Evolutionary conservation across 2,329 filamentous ascomycete species (phyloP), one percentile per base, ranked within the genome.

Genomic region (Alternaria ventricosa): DNA sequence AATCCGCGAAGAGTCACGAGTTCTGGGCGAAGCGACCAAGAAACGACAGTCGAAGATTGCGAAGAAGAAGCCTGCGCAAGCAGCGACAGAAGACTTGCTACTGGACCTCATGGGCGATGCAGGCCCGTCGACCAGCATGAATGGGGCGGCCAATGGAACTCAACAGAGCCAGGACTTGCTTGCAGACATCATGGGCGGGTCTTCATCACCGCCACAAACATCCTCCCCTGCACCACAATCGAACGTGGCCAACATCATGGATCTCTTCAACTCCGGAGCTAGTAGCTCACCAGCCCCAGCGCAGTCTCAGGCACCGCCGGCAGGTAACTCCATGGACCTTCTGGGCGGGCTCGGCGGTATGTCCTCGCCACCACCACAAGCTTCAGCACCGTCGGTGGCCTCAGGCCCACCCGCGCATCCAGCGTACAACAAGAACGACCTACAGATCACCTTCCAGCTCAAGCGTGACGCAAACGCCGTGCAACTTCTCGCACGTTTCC

Each of bases 1-100:
- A 79, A 98, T 99, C 75, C 93, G 95, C 70, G 96, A 99, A 78
- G 93, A 97, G 79, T 95, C 96, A 58, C 87, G 95, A 64, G 94
- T 97, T 4, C 85, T 99, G 18, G 94, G 94, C 46, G 92, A 95
- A 74, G 90, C 93, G 1, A 85, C 88, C 43, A 78, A 80, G 63
- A 83, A 83, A 71, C 78, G 83, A 51, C 80, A 81, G 57, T 82
- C 88, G 53, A 86, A 88, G 63, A 78, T 87, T n/a, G 77, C 85
- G 55, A 89, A 93, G 62, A 89, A 93, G 62, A 88, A 88, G 74
- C 87, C 89, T 27, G 86, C 90, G 66, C 96, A 97, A 81, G 92
- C 92, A 44, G 92, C 92, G 8, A 95, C 97, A 76, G 92, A 97
- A 78, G 95, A 98, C 73, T 88, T 97, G 68, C 86, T 99, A 18